Evolutionary conservation across 345 rosid genomes (phyloP).

Genomic region (Iberis pinnata): DNA sequence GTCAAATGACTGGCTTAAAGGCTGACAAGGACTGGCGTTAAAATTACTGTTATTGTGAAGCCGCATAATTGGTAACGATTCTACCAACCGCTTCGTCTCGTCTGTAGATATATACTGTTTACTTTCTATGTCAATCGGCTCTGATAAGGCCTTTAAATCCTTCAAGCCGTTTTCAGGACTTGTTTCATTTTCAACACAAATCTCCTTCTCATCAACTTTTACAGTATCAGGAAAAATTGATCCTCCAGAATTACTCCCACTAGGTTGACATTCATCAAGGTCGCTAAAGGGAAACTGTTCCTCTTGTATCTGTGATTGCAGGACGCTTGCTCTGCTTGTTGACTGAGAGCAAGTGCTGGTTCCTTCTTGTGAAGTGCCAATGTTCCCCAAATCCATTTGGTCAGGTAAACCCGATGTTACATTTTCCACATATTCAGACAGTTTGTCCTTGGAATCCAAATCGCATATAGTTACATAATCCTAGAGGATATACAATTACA

Average conservation of each 20-base stretch:
- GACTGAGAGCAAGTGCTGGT: conserved; percentile 24
- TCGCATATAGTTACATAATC: conserved; percentile 15
- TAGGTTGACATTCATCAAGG: conserved; percentile 40
- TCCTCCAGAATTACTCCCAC: conserved; percentile 20
- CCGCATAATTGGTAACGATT: conserved; percentile 65
- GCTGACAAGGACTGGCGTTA: conserved; percentile 29
- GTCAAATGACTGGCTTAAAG: conserved; percentile 62
- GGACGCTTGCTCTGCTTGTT: conserved; percentile 25
- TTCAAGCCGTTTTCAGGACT: conserved; percentile 30
- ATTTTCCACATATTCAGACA: conserved; percentile 22
- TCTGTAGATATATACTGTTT: conserved; percentile 26
- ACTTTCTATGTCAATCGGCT: conserved; percentile 44
- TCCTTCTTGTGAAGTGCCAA: conserved; percentile 23
- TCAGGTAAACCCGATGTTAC: background rate
- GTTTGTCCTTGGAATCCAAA: conserved; percentile 19
- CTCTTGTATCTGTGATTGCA: conserved; percentile 46
- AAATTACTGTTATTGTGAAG: conserved; percentile 24
- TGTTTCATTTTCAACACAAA: conserved; percentile 6
- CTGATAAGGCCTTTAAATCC: conserved; percentile 31
- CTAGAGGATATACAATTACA: conserved; percentile 21
- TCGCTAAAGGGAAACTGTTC: conserved; percentile 70
- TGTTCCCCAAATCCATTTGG: conserved; percentile 24
- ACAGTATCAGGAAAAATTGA: conserved; percentile 24
- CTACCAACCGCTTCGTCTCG: conserved; percentile 36
- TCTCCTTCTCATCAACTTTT: conserved; percentile 24